phyloP scores from a whole-genome alignment of 257 asterid species.

The Plantago major region DNA sequence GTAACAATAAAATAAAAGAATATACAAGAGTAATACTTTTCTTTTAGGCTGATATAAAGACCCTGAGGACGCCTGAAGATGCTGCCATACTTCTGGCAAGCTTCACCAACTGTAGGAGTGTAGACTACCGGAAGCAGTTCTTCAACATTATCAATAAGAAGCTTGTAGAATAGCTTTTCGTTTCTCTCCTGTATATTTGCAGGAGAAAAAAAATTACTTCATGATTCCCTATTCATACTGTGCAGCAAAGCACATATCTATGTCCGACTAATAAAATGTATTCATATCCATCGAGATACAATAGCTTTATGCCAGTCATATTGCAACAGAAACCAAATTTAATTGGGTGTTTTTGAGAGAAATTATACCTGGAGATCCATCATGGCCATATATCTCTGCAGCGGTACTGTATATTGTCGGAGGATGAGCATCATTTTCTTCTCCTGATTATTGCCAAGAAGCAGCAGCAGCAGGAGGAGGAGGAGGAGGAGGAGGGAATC shows the following conservation, averaged over 20 bases:
- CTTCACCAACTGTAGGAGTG: slow-evolving; percentile 94
- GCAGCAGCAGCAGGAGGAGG: too few species aligned
- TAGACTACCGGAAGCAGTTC: slow-evolving; percentile 87
- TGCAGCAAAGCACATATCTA: too few species aligned
- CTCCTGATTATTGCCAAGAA: slow-evolving; percentile 44
- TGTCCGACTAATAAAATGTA: not conserved
- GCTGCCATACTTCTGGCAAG: slow-evolving; percentile 93
- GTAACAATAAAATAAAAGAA: not conserved
- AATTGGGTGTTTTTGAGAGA: not conserved
- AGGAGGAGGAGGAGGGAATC: too few species aligned
- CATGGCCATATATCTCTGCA: slow-evolving; percentile 91
- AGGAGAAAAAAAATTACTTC: not conserved
- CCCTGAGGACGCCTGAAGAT: slow-evolving; percentile 95
- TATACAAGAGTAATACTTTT: slow-evolving; percentile 46
- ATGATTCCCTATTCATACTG: too few species aligned
- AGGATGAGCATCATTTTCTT: slow-evolving; percentile 62
- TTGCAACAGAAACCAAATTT: not conserved
- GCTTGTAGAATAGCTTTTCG: slow-evolving; percentile 87
- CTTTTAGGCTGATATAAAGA: slow-evolving; percentile 81
- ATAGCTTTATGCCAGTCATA: not conserved
- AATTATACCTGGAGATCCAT: slow-evolving; percentile 89
- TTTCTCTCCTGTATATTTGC: slow-evolving; percentile 64
- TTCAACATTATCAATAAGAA: slow-evolving; percentile 84
- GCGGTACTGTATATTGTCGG: slow-evolving; percentile 69
- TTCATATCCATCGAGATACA: not conserved